Evolutionary conservation across 495 filamentous ascomycete genomes (phyloP).

Genomic region (Parachaetomium inaequale): DNA sequence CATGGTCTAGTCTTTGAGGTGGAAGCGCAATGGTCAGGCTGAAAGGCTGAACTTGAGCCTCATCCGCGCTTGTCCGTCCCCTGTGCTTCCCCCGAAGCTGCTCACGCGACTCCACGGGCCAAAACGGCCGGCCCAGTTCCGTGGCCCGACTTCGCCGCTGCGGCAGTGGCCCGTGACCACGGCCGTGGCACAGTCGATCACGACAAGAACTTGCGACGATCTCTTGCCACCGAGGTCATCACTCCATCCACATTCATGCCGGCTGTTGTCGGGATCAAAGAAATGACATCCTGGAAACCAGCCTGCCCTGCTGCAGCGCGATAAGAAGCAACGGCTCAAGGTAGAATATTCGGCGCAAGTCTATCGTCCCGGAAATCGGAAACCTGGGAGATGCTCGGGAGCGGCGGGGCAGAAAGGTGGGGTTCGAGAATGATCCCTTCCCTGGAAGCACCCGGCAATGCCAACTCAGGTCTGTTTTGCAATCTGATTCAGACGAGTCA

Average conservation of each 20-base stretch:
- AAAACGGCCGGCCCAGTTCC: neutral
- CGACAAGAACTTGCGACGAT: neutral
- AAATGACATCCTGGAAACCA: too few species aligned
- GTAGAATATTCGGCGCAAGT: neutral
- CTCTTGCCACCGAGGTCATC: constrained; percentile 9
- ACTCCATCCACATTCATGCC: neutral
- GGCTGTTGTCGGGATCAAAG: neutral
- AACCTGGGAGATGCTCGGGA: neutral
- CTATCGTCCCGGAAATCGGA: neutral
- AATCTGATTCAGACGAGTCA: too few species aligned
- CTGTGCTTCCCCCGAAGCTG: neutral
- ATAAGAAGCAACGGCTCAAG: too few species aligned
- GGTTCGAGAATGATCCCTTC: too few species aligned
- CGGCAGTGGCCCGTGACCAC: neutral
- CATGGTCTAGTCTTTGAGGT: neutral
- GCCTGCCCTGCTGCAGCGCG: neutral
- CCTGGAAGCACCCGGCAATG: too few species aligned
- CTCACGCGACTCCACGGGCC: neutral
- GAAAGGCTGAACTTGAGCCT: neutral
- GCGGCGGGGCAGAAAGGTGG: constrained; percentile 1
- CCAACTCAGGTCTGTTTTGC: too few species aligned
- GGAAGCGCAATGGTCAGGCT: neutral
- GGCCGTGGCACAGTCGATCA: constrained; percentile 11
- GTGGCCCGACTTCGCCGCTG: constrained; percentile 1
- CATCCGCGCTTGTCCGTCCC: neutral